Base-by-base conservation (phyloP, 306 rosid species). In the Begonia fuchsioides region DNA sequence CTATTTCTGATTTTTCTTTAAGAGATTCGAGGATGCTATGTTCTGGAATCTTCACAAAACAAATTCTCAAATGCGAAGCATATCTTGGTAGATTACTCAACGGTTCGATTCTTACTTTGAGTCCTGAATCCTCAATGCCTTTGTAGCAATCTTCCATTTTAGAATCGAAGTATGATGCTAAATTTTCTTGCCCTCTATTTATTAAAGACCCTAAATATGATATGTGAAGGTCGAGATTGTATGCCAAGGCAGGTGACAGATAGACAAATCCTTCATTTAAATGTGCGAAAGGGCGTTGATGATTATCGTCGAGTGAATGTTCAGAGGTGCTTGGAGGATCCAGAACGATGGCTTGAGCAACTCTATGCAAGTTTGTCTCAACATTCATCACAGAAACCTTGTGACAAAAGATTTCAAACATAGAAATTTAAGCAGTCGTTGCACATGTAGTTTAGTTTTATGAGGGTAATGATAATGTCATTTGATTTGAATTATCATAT, bases 31-130 rank as follows among this genome's bases (percentile, higher is more conserved):
- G 94, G 47, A 68, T 51, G 32, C 95, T 94, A 61, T 82, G 76
- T 57, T 73, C 71, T 0, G 94, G 95, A 49, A 90, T 68, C 81
- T 75, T 90, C 63, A 90, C 92, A 62, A 85, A 90, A 40, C 85
- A 74, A 63, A 70, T 77, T 77, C 94, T 81, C 57, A 85, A 51
- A 57, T 81, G 98, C 1, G 95, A 81, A 50, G 81, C 94, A 68
- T 69, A 76, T 32, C 68, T 73, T 1, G 83, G 94, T 74, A 78
- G 58, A 51, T 62, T 64, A 55, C 14, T 32, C 32, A 71, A 53
- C 5, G 94, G 75, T 52, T 45, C 75, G 63, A 83, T 62, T 64
- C 70, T 81, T 12, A 85, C 43, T 11, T 64, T 49, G 48, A 81
- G 66, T 20, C 50, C 54, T 53, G 66, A 71, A 62, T 52, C 67